Conservation (phyloP, 208 protist genomes). For the Acanthamoeba rhysodes region DNA sequence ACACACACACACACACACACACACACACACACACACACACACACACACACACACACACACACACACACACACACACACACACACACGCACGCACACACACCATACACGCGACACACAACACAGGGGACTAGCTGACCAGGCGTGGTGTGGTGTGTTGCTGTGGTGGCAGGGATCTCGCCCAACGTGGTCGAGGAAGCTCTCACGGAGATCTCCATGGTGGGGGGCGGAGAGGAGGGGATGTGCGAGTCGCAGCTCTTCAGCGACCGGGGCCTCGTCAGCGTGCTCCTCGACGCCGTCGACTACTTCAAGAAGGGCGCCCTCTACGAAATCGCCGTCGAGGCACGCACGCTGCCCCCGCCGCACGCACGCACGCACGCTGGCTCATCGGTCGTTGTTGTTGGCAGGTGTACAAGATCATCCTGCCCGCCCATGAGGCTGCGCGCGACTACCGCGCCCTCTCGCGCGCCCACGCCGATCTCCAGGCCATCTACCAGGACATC, state of each 20-base stretch:
- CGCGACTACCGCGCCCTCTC: slow-evolving; percentile 78
- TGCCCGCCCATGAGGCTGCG: slow-evolving; percentile 84
- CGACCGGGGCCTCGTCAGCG: slow-evolving; percentile 72
- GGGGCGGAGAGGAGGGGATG: slow-evolving; percentile 45
- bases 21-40: neutral
- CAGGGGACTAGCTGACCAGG: neutral
- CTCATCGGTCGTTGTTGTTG: too few relatives aligned
- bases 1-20: neutral
- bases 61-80: too few relatives aligned
- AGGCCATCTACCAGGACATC: slow-evolving; percentile 83
- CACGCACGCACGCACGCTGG: too few relatives aligned
- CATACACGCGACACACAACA: neutral
- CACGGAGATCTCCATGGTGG: slow-evolving; percentile 27
- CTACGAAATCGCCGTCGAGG: slow-evolving; percentile 75
- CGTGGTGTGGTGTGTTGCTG: neutral
- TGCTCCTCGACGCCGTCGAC: slow-evolving; percentile 73
- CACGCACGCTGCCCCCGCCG: neutral
- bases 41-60: too few relatives aligned
- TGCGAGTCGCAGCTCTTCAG: slow-evolving; percentile 79
- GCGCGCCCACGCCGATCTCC: slow-evolving; percentile 78
- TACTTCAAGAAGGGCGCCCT: slow-evolving; percentile 78
- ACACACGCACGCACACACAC: neutral
- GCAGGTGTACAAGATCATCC: slow-evolving; percentile 84
- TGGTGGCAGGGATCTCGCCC: slow-evolving; percentile 30
- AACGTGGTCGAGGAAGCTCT: slow-evolving; percentile 65